Conservation (phyloP, 1,284 basidiomycete species). For the Bjerkandera adusta region DNA sequence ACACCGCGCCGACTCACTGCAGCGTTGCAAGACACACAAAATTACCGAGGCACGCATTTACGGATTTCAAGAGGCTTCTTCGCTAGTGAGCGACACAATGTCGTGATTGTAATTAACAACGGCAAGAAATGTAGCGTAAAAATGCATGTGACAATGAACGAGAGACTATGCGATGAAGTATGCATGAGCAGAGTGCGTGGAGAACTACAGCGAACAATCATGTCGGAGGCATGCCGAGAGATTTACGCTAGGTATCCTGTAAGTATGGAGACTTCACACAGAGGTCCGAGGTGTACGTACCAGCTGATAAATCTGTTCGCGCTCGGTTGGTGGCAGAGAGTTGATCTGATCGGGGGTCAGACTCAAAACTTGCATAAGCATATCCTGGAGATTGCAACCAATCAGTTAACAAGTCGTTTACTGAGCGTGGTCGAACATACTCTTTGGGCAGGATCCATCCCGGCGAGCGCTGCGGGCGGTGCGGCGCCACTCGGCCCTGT, state of each 20-base stretch:
- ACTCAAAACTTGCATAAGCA: slow-evolving; percentile 85
- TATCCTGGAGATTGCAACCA: slow-evolving; percentile 45
- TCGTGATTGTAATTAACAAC: neutral
- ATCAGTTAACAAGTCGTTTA: neutral
- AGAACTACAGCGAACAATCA: no score
- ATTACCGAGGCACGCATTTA: neutral
- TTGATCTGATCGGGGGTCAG: slow-evolving; percentile 89
- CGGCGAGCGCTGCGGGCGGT: slow-evolving; percentile 6
- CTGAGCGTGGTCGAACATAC: slow-evolving; percentile 25
- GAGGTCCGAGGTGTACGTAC: no score
- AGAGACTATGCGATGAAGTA: no score
- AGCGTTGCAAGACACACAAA: neutral
- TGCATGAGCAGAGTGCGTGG: no score
- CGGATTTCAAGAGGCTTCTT: neutral
- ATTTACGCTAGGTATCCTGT: no score
- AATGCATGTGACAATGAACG: no score
- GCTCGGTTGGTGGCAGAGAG: slow-evolving; percentile 78
- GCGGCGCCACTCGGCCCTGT: slow-evolving; percentile 16
- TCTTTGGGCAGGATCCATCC: slow-evolving; percentile 17
- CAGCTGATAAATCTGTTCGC: slow-evolving; percentile 83
- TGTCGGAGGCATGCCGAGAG: no score
- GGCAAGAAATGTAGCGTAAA: neutral
- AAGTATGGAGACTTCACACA: neutral
- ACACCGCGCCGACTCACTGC: no score
- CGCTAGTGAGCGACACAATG: neutral